Percentiles rank a stretch among this genome's conserved stretches.
phyloP scores from a whole-genome alignment of 1,284 basidiomycete genomes.

The Farysia itapuensis region DNA sequence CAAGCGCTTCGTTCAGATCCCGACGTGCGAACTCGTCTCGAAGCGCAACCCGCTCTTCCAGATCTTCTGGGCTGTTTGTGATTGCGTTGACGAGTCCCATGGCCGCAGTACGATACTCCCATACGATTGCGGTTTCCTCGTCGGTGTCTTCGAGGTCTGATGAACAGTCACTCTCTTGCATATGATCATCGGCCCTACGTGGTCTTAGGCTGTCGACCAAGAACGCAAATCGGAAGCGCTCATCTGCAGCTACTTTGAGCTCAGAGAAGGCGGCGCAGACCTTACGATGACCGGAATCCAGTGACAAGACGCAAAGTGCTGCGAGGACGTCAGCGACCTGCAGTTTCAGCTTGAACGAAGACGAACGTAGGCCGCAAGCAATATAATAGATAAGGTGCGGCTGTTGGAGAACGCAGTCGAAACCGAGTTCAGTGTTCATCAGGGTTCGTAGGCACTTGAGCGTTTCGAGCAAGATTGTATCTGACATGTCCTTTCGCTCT shows the following conservation, averaged over 20 bases:
- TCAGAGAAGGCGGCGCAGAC: slow-evolving; percentile 79
- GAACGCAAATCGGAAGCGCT: slow-evolving; percentile 77
- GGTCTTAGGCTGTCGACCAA: slow-evolving; percentile 70
- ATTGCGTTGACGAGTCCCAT: slow-evolving; percentile 78
- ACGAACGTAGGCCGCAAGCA: slow-evolving; percentile 69
- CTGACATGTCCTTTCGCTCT: slow-evolving; percentile 48
- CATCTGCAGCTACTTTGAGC: slow-evolving; percentile 71
- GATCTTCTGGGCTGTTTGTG: slow-evolving; percentile 72
- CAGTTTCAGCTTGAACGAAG: slow-evolving; percentile 70
- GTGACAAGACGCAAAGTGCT: slow-evolving; percentile 76
- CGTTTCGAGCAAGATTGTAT: slow-evolving; percentile 40
- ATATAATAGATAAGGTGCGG: slow-evolving; percentile 74
- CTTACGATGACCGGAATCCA: slow-evolving; percentile 71
- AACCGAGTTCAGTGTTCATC: slow-evolving; percentile 81
- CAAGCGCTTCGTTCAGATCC: slow-evolving; percentile 78
- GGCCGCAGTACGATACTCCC: slow-evolving; percentile 77
- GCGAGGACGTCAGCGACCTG: slow-evolving; percentile 77
- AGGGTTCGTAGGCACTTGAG: slow-evolving; percentile 79
- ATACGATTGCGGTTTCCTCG: slow-evolving; percentile 61
- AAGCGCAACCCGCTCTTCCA: slow-evolving; percentile 76
- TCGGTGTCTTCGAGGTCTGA: slow-evolving; percentile 56
- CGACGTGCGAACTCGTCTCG: slow-evolving; percentile 78
- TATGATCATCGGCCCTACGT: slow-evolving; percentile 47
- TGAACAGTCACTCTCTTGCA: slow-evolving; percentile 61
- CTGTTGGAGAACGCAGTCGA: slow-evolving; percentile 70